These are phyloP conservation scores for Volvox carteri DNA, from an alignment of 163 green algal species.

Conservation along the genomic window DNA sequence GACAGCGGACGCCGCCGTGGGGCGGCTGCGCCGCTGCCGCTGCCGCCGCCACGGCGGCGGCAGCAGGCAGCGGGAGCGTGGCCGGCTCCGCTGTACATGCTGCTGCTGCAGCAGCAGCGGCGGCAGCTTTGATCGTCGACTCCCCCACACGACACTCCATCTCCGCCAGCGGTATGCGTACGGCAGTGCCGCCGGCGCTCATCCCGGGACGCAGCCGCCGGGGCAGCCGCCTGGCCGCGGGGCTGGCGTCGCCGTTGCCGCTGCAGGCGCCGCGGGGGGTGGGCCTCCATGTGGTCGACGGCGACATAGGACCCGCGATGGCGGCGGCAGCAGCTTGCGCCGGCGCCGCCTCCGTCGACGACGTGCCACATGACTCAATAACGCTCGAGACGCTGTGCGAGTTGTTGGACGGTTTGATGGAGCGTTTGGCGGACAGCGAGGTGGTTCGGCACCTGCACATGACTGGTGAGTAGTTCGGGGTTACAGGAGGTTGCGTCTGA, in stretches of 20 bases:
- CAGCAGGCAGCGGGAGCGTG: background rate
- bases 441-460: conserved; percentile 5
- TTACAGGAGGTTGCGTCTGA: too few species aligned
- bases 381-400: conserved; percentile 16
- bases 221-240: background rate
- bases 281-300: background rate
- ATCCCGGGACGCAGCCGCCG: background rate
- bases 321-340: background rate
- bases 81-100: background rate
- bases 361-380: background rate
- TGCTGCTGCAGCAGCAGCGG: background rate
- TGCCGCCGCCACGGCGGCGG: background rate
- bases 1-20: conserved; percentile 21
- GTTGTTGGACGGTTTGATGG: background rate
- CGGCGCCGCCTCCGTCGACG: too few species aligned
- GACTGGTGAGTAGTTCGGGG: background rate
- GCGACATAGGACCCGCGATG: background rate
- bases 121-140: background rate
- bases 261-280: background rate
- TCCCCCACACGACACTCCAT: background rate
- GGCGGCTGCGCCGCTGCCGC: background rate
- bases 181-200: background rate
- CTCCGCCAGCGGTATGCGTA: conserved; percentile 14
- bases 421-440: conserved; percentile 27
- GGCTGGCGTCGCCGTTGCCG: background rate